A percentile compares a stretch with the other conserved stretches of the same genome.
Conservation (phyloP, 75 land plant genomes). For the Pseudotsuga menziesii region DNA sequence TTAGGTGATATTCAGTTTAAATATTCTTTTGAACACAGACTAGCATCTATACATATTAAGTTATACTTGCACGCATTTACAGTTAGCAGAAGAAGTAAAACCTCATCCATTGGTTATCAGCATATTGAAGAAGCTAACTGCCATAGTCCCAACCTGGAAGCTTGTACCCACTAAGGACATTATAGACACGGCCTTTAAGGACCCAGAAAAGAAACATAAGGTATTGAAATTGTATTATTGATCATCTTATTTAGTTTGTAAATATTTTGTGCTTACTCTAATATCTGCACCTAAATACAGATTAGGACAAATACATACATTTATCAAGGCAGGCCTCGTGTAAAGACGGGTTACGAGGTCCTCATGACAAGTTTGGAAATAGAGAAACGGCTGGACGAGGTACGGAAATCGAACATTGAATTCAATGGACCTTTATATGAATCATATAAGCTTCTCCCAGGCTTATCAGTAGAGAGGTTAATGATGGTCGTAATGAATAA, state of each 20-base stretch:
- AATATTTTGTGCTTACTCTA: not conserved
- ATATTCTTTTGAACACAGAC: too few species aligned
- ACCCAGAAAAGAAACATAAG: slow-evolving; percentile 33
- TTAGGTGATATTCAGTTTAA: not conserved
- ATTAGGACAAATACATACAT: slow-evolving; percentile 55
- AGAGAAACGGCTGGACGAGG: slow-evolving; percentile 60
- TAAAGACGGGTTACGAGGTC: slow-evolving; percentile 75
- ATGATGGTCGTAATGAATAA: too few species aligned
- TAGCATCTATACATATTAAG: too few species aligned
- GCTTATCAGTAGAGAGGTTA: too few species aligned
- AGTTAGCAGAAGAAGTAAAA: slow-evolving; percentile 70
- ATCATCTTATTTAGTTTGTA: not conserved
- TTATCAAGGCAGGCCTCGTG: slow-evolving; percentile 64
- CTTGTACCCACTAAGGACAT: slow-evolving; percentile 50
- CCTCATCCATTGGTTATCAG: slow-evolving; percentile 47
- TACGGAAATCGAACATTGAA: not conserved
- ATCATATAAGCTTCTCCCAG: too few species aligned
- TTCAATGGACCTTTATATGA: too few species aligned
- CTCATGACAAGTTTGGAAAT: slow-evolving; percentile 56
- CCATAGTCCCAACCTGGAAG: slow-evolving; percentile 54
- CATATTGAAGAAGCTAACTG: slow-evolving; percentile 19
- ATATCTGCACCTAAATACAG: slow-evolving; percentile 23
- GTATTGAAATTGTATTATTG: slow-evolving; percentile 8
- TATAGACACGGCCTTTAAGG: slow-evolving; percentile 25
- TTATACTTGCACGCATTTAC: not conserved